phyloP scores from a whole-genome alignment of 768 basidiomycete genomes.

The Imleria badia region DNA sequence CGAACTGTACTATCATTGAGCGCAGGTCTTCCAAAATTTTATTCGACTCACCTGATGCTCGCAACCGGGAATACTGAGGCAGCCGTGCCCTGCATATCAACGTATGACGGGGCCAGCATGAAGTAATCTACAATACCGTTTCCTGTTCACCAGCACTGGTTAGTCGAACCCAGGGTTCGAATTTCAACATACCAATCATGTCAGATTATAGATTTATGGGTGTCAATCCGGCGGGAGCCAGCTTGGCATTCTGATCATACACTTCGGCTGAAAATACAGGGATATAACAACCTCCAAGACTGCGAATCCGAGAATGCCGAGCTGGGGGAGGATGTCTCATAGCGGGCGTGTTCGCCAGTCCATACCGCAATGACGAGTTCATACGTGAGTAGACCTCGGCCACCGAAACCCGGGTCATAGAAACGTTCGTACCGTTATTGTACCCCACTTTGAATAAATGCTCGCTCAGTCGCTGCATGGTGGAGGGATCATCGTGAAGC shows the following conservation, averaged over 20 bases:
- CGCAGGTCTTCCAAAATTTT: background rate
- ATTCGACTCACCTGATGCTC: constrained; percentile 22
- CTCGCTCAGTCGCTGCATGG: no score
- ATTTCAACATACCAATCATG: constrained; percentile 42
- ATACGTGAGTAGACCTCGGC: no score
- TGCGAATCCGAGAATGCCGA: no score
- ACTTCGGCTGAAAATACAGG: constrained; percentile 50
- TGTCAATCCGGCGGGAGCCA: constrained; percentile 44
- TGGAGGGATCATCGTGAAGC: no score
- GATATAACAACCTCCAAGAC: constrained; percentile 53
- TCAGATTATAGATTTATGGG: constrained; percentile 51
- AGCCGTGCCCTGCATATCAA: constrained; percentile 57
- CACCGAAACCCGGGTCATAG: no score
- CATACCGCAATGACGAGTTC: no score
- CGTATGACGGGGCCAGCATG: constrained; percentile 40
- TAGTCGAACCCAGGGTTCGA: background rate
- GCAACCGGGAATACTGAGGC: constrained; percentile 50
- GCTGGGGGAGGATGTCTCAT: no score
- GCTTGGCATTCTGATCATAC: constrained; percentile 46
- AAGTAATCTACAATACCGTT: constrained; percentile 44
- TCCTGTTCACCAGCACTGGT: constrained; percentile 25
- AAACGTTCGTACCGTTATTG: no score
- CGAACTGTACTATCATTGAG: constrained; percentile 11
- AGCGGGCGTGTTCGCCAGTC: no score
- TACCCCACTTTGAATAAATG: no score